Evolutionary conservation across 1,139 yeast species (phyloP).

Genomic region (Lodderomyces beijingensis): DNA sequence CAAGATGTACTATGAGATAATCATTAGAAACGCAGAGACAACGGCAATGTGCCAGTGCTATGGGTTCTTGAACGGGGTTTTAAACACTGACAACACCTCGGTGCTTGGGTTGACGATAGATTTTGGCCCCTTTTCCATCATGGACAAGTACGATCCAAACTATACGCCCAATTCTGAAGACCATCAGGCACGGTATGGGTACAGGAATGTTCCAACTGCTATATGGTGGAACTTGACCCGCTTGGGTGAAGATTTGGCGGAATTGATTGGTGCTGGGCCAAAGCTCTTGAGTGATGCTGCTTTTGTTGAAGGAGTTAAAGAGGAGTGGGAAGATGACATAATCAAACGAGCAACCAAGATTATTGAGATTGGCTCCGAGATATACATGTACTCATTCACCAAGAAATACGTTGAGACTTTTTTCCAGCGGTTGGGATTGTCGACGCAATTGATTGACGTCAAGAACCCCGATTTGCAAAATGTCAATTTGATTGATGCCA

Average conservation of each 20-base stretch:
- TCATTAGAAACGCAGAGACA: constrained; percentile 66
- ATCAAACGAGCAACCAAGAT: constrained; percentile 60
- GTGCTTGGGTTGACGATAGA: constrained; percentile 83
- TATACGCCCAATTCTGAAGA: constrained; percentile 94
- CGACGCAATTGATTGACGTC: constrained; percentile 32
- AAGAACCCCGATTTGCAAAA: constrained; percentile 32
- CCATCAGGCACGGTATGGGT: constrained; percentile 64
- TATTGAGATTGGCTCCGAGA: constrained; percentile 60
- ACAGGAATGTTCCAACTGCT: constrained; percentile 75
- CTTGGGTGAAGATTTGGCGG: constrained; percentile 80
- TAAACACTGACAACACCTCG: constrained; percentile 92
- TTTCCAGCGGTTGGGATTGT: constrained; percentile 65
- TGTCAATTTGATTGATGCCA: constrained; percentile 51
- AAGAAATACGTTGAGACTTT: constrained; percentile 57
- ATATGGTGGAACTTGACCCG: constrained; percentile 93
- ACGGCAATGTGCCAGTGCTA: constrained; percentile 88
- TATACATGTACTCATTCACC: constrained; percentile 61
- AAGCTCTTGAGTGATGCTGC: constrained; percentile 39
- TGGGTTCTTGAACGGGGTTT: constrained; percentile 90
- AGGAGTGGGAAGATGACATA: constrained; percentile 49
- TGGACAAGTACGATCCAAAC: constrained; percentile 77
- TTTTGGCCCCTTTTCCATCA: constrained; percentile 90
- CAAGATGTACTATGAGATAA: constrained; percentile 64
- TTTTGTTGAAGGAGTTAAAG: constrained; percentile 32
- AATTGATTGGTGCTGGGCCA: constrained; percentile 69